phyloP scores from a whole-genome alignment of 352 stramenopile genomes.

The Saprolegnia diclina region DNA sequence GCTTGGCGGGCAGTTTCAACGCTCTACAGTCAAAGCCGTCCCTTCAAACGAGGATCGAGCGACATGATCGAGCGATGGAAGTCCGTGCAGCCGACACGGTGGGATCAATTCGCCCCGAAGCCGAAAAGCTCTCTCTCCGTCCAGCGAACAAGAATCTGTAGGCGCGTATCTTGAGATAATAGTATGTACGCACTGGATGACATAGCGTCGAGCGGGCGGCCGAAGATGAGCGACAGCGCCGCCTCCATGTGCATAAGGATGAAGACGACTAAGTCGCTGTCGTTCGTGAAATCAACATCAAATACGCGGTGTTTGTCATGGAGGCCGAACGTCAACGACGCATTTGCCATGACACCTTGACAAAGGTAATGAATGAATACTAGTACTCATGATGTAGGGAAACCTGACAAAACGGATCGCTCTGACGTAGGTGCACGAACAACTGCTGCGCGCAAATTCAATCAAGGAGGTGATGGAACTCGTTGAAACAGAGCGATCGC shows the following conservation, averaged over 20 bases:
- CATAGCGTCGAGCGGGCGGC: background rate
- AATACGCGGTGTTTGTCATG: conserved; percentile 50
- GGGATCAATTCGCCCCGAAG: too few species aligned
- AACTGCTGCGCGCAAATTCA: conserved; percentile 17
- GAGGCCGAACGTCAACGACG: conserved; percentile 44
- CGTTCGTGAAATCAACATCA: conserved; percentile 69
- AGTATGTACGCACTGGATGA: too few species aligned
- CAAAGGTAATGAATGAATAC: conserved; percentile 7
- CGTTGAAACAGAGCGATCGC: conserved; percentile 21
- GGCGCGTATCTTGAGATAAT: too few species aligned
- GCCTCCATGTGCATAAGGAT: too few species aligned
- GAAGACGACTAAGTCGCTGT: conserved; percentile 36
- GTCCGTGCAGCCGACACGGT: too few species aligned
- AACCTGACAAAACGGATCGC: too few species aligned
- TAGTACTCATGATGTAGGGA: background rate
- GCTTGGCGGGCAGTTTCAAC: too few species aligned
- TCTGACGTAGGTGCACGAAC: conserved; percentile 9
- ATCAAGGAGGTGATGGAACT: conserved; percentile 8
- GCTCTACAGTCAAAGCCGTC: too few species aligned
- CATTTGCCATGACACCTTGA: conserved; percentile 13
- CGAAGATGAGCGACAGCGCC: background rate
- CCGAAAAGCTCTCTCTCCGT: too few species aligned
- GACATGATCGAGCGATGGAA: too few species aligned
- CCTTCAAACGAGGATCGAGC: too few species aligned
- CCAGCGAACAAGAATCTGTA: too few species aligned